Percentiles rank a stretch among this genome's conserved stretches.
Conservation (phyloP, 257 asterid genomes). For the Rhazya stricta region DNA sequence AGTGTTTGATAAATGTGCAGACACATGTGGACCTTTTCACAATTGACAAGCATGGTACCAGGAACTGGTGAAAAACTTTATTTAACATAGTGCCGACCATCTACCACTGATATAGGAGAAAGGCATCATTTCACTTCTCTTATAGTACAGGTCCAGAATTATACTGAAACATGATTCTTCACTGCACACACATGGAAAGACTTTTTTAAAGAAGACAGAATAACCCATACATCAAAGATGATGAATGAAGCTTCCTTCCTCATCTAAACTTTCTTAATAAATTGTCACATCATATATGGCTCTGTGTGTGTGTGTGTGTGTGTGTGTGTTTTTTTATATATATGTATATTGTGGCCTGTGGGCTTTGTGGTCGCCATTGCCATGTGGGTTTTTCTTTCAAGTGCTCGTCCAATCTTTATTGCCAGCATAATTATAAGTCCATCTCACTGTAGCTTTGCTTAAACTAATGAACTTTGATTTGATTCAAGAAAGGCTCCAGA, state of each 20-base stretch:
- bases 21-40: slow-evolving; percentile 27
- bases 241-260: slow-evolving; percentile 21
- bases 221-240: slow-evolving; percentile 16
- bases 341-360: too few relatives aligned
- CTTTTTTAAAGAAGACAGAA: slow-evolving; percentile 19
- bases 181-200: slow-evolving; percentile 17
- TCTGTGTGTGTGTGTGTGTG: background rate
- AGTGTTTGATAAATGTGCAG: slow-evolving; percentile 20
- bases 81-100: slow-evolving; percentile 12
- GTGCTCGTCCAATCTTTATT: slow-evolving; percentile 11
- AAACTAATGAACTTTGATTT: slow-evolving; percentile 13
- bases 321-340: too few relatives aligned
- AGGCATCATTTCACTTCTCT: slow-evolving; percentile 20
- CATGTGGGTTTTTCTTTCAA: slow-evolving; percentile 9
- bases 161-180: slow-evolving; percentile 21
- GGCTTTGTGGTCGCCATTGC: slow-evolving; percentile 14
- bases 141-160: slow-evolving; percentile 23
- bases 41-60: slow-evolving; percentile 14
- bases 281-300: slow-evolving; percentile 13
- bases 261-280: slow-evolving; percentile 15
- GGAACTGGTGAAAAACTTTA: slow-evolving; percentile 6
- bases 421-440: slow-evolving; percentile 11
- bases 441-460: slow-evolving; percentile 6
- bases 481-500: slow-evolving; percentile 8
- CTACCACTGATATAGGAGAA: slow-evolving; percentile 9